phyloP scores from a whole-genome alignment of 2,329 filamentous ascomycete genomes.

The Ceratocystis harringtonii region DNA sequence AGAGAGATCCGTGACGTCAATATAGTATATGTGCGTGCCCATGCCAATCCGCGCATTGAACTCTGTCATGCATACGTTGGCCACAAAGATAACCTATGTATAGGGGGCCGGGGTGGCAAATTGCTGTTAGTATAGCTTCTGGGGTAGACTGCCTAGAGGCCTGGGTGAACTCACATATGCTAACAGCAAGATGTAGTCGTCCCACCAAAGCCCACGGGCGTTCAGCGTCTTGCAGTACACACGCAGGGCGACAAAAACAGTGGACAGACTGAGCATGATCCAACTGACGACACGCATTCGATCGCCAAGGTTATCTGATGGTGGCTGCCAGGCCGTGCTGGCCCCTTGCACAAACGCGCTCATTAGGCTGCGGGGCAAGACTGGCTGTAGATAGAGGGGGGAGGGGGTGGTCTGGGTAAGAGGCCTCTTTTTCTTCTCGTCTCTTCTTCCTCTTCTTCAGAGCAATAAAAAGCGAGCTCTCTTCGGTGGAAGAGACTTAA shows the following conservation, averaged over 20 bases:
- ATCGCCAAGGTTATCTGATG: constrained; percentile 15
- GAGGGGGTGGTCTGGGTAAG: not conserved
- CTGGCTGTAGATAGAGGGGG: not conserved
- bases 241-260: constrained; percentile 19
- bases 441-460: not conserved
- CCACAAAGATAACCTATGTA: constrained; percentile 15
- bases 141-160: not conserved
- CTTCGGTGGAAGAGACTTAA: not conserved
- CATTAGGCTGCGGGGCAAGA: not conserved
- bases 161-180: constrained; percentile 20
- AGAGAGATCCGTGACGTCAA: not conserved
- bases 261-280: constrained; percentile 18
- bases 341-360: constrained; percentile 12
- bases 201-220: constrained; percentile 22
- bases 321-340: not conserved
- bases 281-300: constrained; percentile 18
- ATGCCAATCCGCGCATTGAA: constrained; percentile 16
- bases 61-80: constrained; percentile 15
- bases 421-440: too few relatives aligned
- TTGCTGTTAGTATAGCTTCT: not conserved
- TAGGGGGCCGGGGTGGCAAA: not conserved
- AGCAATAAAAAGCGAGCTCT: not conserved
- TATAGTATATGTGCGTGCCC: constrained; percentile 18
- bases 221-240: constrained; percentile 21
- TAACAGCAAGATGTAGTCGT: constrained; percentile 21